These are phyloP conservation scores for Talaromyces islandicus DNA, from an alignment of 2,329 filamentous ascomycete genomes.

Conservation along the genomic window DNA sequence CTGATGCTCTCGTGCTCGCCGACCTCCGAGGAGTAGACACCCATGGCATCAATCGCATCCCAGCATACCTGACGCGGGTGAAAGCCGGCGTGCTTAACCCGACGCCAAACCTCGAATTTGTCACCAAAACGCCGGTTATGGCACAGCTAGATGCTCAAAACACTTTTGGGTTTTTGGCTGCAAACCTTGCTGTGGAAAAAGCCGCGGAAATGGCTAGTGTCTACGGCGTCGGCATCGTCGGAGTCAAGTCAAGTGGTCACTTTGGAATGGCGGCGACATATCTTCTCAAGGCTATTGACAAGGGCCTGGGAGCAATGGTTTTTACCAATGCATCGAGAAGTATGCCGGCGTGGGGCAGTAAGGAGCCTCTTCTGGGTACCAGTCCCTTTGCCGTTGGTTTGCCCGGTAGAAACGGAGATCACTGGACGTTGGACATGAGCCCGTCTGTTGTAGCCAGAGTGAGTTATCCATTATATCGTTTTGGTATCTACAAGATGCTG, in stretches of 20 bases:
- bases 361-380: constrained; percentile 8
- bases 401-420: neutral
- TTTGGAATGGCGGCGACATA: constrained; percentile 23
- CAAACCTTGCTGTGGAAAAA: constrained; percentile 14
- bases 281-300: constrained; percentile 15
- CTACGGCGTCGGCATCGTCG: constrained; percentile 21
- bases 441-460: constrained; percentile 16
- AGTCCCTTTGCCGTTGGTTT: constrained; percentile 12
- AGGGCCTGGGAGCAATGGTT: constrained; percentile 19
- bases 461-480: neutral
- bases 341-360: constrained; percentile 27
- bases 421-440: constrained; percentile 19
- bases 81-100: constrained; percentile 16
- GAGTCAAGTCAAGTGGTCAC: constrained; percentile 17
- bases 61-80: constrained; percentile 17
- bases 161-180: constrained; percentile 23
- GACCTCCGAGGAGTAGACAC: constrained; percentile 22
- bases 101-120: constrained; percentile 11
- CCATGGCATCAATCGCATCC: constrained; percentile 19
- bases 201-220: constrained; percentile 11
- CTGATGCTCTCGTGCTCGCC: constrained; percentile 16
- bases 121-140: constrained; percentile 19
- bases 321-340: constrained; percentile 29
- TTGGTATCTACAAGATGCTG: neutral
- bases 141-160: constrained; percentile 22